Percentiles rank a stretch among this genome's conserved stretches.
phyloP scores from a whole-genome alignment of 495 filamentous ascomycete genomes.

The Penicillium steckii region DNA sequence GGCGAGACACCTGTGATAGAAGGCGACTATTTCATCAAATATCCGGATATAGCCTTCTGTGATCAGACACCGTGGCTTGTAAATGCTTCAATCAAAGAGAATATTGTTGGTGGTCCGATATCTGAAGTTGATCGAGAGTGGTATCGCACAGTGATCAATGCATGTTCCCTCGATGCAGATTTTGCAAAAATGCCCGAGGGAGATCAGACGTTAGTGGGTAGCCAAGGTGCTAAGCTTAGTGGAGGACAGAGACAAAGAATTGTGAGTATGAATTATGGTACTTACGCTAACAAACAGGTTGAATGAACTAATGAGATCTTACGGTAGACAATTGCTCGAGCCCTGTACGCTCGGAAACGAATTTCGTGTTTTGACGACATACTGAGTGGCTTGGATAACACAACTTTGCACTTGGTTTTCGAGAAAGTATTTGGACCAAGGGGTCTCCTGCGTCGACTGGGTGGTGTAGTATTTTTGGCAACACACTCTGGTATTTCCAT shows the following conservation, averaged over 20 bases:
- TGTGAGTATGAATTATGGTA: background rate
- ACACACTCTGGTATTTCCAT: conserved; percentile 20
- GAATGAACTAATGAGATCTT: background rate
- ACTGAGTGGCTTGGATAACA: conserved; percentile 49
- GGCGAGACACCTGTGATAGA: conserved; percentile 15
- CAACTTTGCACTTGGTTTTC: conserved; percentile 47
- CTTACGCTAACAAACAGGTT: background rate
- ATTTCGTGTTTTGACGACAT: conserved; percentile 49
- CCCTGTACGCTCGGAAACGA: conserved; percentile 41
- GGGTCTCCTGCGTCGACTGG: conserved; percentile 39
- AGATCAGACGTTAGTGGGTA: conserved; percentile 75
- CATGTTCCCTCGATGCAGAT: conserved; percentile 29
- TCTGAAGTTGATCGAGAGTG: conserved; percentile 20
- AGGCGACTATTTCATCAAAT: conserved; percentile 12
- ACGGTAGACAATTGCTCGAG: conserved; percentile 39
- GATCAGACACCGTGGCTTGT: conserved; percentile 41
- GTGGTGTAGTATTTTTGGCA: conserved; percentile 12
- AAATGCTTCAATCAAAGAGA: conserved; percentile 41
- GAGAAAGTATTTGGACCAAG: conserved; percentile 41
- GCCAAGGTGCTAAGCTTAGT: conserved; percentile 76
- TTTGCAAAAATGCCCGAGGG: conserved; percentile 44
- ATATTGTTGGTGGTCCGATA: conserved; percentile 22
- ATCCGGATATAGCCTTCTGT: conserved; percentile 37
- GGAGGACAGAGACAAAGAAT: conserved; percentile 74
- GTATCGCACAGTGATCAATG: conserved; percentile 30